Percentiles rank a stretch among this genome's conserved stretches.
These are phyloP conservation scores for Hypoxylon crocopeplum DNA, from an alignment of 495 filamentous ascomycete genomes.

Conservation along the genomic window DNA sequence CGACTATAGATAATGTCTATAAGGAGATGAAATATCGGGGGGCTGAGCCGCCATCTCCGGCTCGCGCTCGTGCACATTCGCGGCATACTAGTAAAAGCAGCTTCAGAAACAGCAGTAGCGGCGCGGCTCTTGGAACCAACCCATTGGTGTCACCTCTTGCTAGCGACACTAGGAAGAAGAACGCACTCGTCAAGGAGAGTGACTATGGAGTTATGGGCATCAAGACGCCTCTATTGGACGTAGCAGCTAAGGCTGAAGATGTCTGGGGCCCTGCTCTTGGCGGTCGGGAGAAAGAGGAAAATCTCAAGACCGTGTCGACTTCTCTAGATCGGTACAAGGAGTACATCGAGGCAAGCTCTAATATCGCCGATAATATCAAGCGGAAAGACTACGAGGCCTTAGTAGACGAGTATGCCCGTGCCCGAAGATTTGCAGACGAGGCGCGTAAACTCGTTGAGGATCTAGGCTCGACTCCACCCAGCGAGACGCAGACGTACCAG, in stretches of 20 bases:
- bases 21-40: constrained; percentile 95
- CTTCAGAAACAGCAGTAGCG: constrained; percentile 65
- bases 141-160: constrained; percentile 43
- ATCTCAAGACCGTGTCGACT: constrained; percentile 73
- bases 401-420: constrained; percentile 83
- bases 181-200: constrained; percentile 88
- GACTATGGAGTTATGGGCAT: constrained; percentile 95
- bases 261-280: constrained; percentile 95
- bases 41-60: constrained; percentile 60
- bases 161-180: constrained; percentile 72
- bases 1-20: constrained; percentile 97
- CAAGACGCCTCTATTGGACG: constrained; percentile 83
- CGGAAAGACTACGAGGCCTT: constrained; percentile 86
- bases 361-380: constrained; percentile 84
- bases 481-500: constrained; percentile 78
- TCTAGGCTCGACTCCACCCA: constrained; percentile 57
- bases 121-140: constrained; percentile 38
- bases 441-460: constrained; percentile 67
- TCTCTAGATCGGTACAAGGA: constrained; percentile 79
- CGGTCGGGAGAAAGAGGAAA: constrained; percentile 89
- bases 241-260: constrained; percentile 91
- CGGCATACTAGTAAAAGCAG: constrained; percentile 68
- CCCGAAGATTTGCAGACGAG: constrained; percentile 75
- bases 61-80: constrained; percentile 58
- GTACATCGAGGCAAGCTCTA: constrained; percentile 77